These are phyloP conservation scores for Neolecta irregularis DNA, from an alignment of 1,139 yeast species.

Conservation along the genomic window DNA sequence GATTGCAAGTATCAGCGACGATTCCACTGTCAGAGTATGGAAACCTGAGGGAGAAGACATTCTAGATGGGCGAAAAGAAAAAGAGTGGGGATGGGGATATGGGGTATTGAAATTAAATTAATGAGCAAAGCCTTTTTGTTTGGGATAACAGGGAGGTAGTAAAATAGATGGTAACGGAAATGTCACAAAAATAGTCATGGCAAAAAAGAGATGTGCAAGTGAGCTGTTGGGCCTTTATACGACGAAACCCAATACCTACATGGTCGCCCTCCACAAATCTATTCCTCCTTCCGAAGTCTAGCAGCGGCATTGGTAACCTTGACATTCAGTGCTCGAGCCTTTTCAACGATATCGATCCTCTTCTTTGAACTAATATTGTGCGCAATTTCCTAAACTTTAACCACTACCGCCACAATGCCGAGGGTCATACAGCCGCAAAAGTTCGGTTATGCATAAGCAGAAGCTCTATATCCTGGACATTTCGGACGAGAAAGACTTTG, in stretches of 20 bases:
- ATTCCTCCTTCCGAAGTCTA: background rate
- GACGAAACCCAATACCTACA: background rate
- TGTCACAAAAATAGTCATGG: too few relatives aligned
- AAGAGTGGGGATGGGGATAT: constrained; percentile 4
- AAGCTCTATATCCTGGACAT: constrained; percentile 86
- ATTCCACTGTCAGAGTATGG: constrained; percentile 3
- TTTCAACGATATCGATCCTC: constrained; percentile 91
- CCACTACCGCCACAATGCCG: too few relatives aligned
- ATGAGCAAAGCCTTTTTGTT: too few relatives aligned
- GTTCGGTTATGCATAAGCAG: constrained; percentile 94
- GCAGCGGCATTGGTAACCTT: constrained; percentile 28
- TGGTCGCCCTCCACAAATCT: background rate
- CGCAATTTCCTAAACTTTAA: constrained; percentile 97
- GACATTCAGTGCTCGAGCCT: constrained; percentile 96
- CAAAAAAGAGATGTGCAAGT: too few relatives aligned
- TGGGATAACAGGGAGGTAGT: too few relatives aligned
- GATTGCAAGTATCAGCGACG: constrained; percentile 5
- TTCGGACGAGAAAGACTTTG: constrained; percentile 89
- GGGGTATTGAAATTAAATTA: background rate
- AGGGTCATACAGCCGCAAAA: too few relatives aligned
- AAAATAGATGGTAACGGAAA: too few relatives aligned
- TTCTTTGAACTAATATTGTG: constrained; percentile 96
- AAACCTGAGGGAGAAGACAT: constrained; percentile 2
- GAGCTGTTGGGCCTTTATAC: too few relatives aligned
- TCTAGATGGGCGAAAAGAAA: constrained; percentile 1